Conservation (phyloP, 805 yeast species). For the Saturnispora silvae region DNA sequence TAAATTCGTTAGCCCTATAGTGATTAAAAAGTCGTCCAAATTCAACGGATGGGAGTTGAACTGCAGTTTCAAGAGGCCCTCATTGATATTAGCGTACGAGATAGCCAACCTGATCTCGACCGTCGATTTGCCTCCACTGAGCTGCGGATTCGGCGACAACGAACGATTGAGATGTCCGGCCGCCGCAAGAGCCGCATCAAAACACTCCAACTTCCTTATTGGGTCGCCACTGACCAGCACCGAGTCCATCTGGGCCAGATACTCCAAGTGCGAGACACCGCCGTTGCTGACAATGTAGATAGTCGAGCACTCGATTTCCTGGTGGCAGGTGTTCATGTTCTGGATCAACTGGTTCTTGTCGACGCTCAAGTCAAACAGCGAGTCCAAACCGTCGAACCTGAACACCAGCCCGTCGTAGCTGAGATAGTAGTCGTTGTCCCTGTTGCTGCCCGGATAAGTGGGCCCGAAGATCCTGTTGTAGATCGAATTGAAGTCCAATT, state of each 20-base stretch:
- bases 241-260: neutral
- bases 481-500: conserved; percentile 30
- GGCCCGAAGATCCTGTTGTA: conserved; percentile 54
- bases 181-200: neutral
- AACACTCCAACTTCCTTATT: neutral
- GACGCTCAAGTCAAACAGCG: conserved; percentile 1
- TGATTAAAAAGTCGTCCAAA: conserved; percentile 13
- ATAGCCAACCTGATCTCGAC: neutral
- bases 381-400: conserved; percentile 27
- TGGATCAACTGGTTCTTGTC: conserved; percentile 15
- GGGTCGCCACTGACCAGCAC: neutral
- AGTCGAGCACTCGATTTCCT: conserved; percentile 29
- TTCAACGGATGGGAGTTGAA: conserved; percentile 7
- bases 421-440: conserved; percentile 30
- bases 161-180: neutral
- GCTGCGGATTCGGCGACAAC: neutral
- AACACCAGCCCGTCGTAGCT: conserved; percentile 51
- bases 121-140: neutral
- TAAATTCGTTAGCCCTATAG: conserved; percentile 36
- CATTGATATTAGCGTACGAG: neutral
- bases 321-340: conserved; percentile 18
- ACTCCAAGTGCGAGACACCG: conserved; percentile 13
- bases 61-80: conserved; percentile 5
- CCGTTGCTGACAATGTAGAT: conserved; percentile 32
- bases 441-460: conserved; percentile 41